Evolutionary conservation across 2,329 filamentous ascomycete species (phyloP).

Genomic region (Ophiosphaerella narmari): DNA sequence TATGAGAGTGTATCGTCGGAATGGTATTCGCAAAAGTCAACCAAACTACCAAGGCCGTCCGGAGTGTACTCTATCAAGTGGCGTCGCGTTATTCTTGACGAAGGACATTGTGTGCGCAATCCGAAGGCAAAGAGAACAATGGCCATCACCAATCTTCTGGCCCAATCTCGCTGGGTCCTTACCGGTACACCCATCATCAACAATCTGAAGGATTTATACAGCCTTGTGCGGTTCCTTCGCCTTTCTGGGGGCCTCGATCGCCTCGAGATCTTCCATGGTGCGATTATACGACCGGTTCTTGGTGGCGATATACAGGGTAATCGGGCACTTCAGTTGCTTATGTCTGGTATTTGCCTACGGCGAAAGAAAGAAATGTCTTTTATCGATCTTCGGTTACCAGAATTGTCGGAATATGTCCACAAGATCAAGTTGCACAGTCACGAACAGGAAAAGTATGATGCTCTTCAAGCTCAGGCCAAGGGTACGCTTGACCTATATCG

Average conservation of each 20-base stretch:
- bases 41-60: conserved; percentile 32
- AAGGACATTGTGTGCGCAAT: conserved; percentile 74
- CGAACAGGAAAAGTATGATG: conserved; percentile 78
- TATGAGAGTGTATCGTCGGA: conserved; percentile 78
- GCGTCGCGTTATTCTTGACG: conserved; percentile 64
- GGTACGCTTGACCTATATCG: conserved; percentile 69
- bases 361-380: conserved; percentile 89
- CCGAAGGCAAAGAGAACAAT: conserved; percentile 72
- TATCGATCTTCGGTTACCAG: conserved; percentile 77
- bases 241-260: conserved; percentile 77
- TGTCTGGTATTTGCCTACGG: conserved; percentile 79
- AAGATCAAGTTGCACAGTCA: conserved; percentile 73
- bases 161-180: conserved; percentile 73
- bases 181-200: conserved; percentile 75
- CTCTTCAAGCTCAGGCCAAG: conserved; percentile 71
- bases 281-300: conserved; percentile 71
- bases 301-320: conserved; percentile 62
- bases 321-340: conserved; percentile 72
- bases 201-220: conserved; percentile 79
- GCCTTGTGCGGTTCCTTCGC: conserved; percentile 75
- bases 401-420: conserved; percentile 78
- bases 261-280: conserved; percentile 72
- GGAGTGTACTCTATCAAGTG: conserved; percentile 68
- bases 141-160: conserved; percentile 69
- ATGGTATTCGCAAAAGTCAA: conserved; percentile 55